Base-by-base conservation (phyloP, 2,329 filamentous ascomycete genomes). In the Phaeosphaeriaceae sp. region DNA sequence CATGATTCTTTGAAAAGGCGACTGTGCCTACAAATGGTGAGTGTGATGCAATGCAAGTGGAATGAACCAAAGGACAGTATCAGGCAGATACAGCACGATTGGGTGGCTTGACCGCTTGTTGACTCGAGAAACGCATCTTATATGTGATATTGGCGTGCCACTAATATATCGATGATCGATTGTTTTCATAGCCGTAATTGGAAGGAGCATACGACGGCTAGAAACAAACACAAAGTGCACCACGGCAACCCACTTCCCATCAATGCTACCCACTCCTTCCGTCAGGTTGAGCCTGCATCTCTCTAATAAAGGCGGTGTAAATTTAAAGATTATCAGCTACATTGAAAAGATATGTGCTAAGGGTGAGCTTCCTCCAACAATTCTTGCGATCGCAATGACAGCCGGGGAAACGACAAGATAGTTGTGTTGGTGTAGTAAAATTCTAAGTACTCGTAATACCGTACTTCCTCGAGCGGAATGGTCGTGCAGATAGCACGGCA, bases 161-260 rank as follows among this genome's bases (percentile, higher is more conserved):
- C 36, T 28, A 28, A 23, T 16, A 54, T 29, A 33, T 9, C 34
- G 28, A 28, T 16, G 15, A 12, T 36, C 28, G 13, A 39, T 23
- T 50, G n/a, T 29, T 48, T 26, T 28, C 34, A 37, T 29, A 15
- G 23, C 28, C 38, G 39, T 50, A 28, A 26, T 40, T 40, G 42
- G 39, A 37, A 40, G 50, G 40, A 54, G 42, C 39, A 38, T 41
- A 51, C 28, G 26, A 41, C 48, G 46, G 50, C 45, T 46, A 46
- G 37, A 16, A 39, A 23, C 40, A 52, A 43, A 49, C 50, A 63
- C 56, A 51, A 49, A 35, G 59, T 59, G 58, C 60, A 59, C 54
- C 42, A 49, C 54, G 56, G 58, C 41, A 64, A 54, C 40, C 20
- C 60, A 55, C 60, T 54, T 65, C 36, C 40, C 42, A 43, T 38